Conservation (phyloP, 768 basidiomycete genomes). For the Lactarius quietus region DNA sequence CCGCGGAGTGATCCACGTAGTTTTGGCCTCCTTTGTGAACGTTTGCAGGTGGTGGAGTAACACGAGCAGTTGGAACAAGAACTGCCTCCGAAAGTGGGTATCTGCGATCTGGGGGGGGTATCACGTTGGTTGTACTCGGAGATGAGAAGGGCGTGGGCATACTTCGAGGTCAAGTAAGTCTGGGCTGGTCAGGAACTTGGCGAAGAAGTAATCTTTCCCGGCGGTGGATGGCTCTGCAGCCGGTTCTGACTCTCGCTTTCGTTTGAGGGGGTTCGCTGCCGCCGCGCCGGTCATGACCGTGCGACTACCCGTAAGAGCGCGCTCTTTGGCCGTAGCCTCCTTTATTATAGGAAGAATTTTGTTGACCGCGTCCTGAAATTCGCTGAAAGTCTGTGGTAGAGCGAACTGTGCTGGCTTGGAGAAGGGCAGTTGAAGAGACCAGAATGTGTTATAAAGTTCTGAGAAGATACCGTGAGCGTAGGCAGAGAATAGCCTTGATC, state of each 20-base stretch:
- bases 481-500: neutral
- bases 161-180: conserved; percentile 89
- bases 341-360: conserved; percentile 76
- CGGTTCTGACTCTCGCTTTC: conserved; percentile 58
- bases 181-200: conserved; percentile 87
- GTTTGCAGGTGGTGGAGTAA: conserved; percentile 71
- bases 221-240: conserved; percentile 48
- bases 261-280: conserved; percentile 46
- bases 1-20: conserved; percentile 53
- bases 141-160: conserved; percentile 18
- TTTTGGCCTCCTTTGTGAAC: conserved; percentile 67
- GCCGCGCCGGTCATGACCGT: conserved; percentile 31
- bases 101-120: conserved; percentile 64
- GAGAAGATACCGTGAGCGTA: conserved; percentile 15
- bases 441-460: conserved; percentile 87
- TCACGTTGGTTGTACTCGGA: neutral
- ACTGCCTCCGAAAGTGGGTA: conserved; percentile 89
- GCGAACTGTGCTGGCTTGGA: conserved; percentile 75
- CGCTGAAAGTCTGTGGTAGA: conserved; percentile 48
- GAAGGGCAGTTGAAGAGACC: conserved; percentile 84
- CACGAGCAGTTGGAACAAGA: conserved; percentile 80
- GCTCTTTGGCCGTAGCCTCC: conserved; percentile 84
- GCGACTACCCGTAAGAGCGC: conserved; percentile 81
- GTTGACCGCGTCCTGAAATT: conserved; percentile 68
- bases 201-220: conserved; percentile 78